These are phyloP conservation scores for Starmerella stigmatis DNA, from an alignment of 805 yeast species.

Conservation along the genomic window DNA sequence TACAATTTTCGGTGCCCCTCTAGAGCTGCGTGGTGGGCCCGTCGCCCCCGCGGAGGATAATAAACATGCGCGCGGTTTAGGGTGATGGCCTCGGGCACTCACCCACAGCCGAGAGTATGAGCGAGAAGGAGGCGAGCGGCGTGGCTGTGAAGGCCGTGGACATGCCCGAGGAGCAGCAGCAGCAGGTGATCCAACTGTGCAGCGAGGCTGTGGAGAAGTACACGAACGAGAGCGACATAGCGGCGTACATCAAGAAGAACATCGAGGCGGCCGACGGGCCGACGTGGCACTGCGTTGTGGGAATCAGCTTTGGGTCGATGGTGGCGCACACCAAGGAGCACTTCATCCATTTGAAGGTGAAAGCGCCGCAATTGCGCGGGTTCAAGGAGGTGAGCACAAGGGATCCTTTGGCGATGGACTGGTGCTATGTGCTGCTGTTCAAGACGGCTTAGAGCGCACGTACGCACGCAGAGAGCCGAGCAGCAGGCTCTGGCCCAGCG, in stretches of 20 bases:
- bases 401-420: constrained; percentile 30
- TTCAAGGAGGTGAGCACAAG: constrained; percentile 20
- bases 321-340: constrained; percentile 49
- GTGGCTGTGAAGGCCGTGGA: constrained; percentile 23
- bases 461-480: no score
- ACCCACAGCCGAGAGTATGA: neutral
- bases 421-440: constrained; percentile 36
- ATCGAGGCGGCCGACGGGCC: constrained; percentile 46
- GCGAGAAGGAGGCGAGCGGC: constrained; percentile 4
- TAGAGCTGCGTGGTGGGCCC: no score
- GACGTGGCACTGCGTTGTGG: constrained; percentile 57
- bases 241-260: constrained; percentile 47
- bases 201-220: constrained; percentile 37
- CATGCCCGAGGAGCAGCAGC: constrained; percentile 23
- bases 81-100: neutral
- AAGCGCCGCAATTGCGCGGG: constrained; percentile 32
- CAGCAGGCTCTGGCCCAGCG: no score
- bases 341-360: constrained; percentile 45
- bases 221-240: constrained; percentile 44
- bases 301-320: constrained; percentile 49
- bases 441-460: constrained; percentile 32
- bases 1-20: no score
- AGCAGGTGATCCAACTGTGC: constrained; percentile 26
- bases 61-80: neutral
- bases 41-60: no score